Conservation (phyloP, 2,329 filamentous ascomycete species). For the Immersiporthe knoxdaviesiana region DNA sequence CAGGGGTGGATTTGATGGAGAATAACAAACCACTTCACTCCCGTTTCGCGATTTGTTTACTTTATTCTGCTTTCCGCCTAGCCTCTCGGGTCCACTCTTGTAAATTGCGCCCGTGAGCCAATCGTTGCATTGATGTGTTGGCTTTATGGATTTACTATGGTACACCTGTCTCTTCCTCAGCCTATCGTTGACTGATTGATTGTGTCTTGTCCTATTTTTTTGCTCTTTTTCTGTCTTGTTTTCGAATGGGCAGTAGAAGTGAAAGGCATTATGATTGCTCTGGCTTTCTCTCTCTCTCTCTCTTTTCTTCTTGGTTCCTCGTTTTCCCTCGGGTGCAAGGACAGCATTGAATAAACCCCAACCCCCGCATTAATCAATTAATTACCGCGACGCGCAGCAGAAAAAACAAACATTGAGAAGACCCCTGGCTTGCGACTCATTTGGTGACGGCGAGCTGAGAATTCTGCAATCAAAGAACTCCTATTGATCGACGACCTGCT, state of each 20-base stretch:
- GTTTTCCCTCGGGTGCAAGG: neutral
- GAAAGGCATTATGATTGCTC: too few relatives aligned
- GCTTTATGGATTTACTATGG: neutral
- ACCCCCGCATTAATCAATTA: neutral
- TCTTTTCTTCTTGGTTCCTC: neutral
- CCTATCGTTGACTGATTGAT: neutral
- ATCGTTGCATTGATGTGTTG: slow-evolving; percentile 8
- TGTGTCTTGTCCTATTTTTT: neutral
- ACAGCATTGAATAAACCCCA: neutral
- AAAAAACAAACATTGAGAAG: neutral
- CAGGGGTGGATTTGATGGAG: neutral
- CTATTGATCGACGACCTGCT: neutral
- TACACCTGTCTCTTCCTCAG: neutral
- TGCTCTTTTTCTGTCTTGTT: neutral
- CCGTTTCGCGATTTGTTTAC: neutral
- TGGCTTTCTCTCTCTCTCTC: neutral
- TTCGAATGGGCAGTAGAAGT: neutral
- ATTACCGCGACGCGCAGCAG: neutral
- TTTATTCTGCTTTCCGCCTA: slow-evolving; percentile 7
- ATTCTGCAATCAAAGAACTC: neutral
- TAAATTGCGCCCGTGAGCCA: neutral
- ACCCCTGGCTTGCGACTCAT: too few relatives aligned
- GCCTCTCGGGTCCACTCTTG: neutral
- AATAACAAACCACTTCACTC: neutral
- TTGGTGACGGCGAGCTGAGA: neutral